Evolutionary conservation across 352 stramenopile species (phyloP).

Genomic region (Pythium plurisporium): DNA sequence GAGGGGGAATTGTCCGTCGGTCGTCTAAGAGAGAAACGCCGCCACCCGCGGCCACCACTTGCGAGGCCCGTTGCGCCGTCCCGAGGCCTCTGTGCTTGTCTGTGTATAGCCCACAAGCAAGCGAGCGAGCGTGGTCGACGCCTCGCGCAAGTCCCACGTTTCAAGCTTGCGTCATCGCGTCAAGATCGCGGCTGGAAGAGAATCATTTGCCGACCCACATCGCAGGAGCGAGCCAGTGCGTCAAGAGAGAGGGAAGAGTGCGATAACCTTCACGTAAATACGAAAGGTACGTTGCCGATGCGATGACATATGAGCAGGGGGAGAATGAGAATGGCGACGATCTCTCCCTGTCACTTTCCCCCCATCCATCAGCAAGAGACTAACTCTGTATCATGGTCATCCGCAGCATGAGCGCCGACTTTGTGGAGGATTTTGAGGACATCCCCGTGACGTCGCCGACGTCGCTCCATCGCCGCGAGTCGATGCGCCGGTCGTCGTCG

Average conservation of each 20-base stretch:
- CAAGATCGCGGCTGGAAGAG: not conserved
- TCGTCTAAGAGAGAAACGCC: constrained; percentile 11
- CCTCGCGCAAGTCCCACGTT: not conserved
- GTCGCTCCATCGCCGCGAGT: constrained; percentile 73
- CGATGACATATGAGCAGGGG: not conserved
- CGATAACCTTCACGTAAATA: not conserved
- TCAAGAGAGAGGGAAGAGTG: not conserved
- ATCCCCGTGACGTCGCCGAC: constrained; percentile 82
- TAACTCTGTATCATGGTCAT: not conserved
- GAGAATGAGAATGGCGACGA: not conserved
- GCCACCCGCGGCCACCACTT: not conserved
- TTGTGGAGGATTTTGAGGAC: constrained; percentile 49
- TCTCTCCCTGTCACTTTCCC: not conserved
- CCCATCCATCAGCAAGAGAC: not conserved
- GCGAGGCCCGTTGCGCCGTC: not conserved
- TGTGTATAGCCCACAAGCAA: not conserved
- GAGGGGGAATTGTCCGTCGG: constrained; percentile 3
- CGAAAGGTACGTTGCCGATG: not conserved
- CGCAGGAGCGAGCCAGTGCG: not conserved
- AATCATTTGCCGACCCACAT: no score
- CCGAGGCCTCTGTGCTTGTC: constrained; percentile 1
- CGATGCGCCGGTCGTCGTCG: constrained; percentile 71
- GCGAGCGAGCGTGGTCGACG: not conserved
- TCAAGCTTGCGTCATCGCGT: not conserved
- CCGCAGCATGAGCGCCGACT: constrained; percentile 19